Percentiles rank a stretch among this genome's conserved stretches.
These are phyloP conservation scores for Ramaria sp. DNA, from an alignment of 768 basidiomycete species.

Conservation along the genomic window DNA sequence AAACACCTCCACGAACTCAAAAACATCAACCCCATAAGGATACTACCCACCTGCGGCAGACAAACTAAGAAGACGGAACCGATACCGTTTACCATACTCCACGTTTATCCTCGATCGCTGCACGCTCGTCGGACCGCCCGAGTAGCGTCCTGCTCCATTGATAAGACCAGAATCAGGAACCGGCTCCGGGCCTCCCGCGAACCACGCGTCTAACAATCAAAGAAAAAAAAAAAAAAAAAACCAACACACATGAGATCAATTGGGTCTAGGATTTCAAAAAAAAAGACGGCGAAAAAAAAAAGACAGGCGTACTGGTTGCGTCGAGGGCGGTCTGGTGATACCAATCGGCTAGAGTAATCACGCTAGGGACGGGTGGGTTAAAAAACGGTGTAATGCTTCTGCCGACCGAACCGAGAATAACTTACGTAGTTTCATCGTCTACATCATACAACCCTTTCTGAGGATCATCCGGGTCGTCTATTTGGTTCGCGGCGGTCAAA, in stretches of 20 bases:
- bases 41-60: not conserved
- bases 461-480: slow-evolving; percentile 4
- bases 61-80: not conserved
- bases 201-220: slow-evolving; percentile 1
- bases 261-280: no score
- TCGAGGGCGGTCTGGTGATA: slow-evolving; percentile 15
- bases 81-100: slow-evolving; percentile 16
- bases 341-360: slow-evolving; percentile 38
- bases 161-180: slow-evolving; percentile 34
- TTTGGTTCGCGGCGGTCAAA: no score
- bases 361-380: not conserved
- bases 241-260: not conserved
- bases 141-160: slow-evolving; percentile 39
- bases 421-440: slow-evolving; percentile 29
- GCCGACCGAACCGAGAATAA: not conserved
- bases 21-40: no score
- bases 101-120: slow-evolving; percentile 37
- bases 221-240: no score
- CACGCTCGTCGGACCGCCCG: slow-evolving; percentile 25
- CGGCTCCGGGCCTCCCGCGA: not conserved
- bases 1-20: no score
- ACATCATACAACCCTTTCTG: slow-evolving; percentile 29
- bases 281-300: no score
- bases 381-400: not conserved
- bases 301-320: not conserved